Evolutionary conservation across 2,329 filamentous ascomycete genomes (phyloP), one percentile per base, ranked within the genome.

Genomic region (Coleophoma eucalyptorum): DNA sequence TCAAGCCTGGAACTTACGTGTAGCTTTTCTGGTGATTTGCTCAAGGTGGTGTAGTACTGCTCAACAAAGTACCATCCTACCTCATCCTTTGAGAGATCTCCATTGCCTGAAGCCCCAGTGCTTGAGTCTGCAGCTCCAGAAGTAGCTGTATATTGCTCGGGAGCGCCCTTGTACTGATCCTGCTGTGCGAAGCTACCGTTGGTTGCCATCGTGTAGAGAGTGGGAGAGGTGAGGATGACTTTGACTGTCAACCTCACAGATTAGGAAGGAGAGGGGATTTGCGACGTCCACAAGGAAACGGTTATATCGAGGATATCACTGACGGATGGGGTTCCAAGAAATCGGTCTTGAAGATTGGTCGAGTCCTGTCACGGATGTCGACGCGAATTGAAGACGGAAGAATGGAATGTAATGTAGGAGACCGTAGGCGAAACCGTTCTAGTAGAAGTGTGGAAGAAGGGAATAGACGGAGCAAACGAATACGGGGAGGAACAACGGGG

Each of bases 31-130:
- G 94, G 92, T 59, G 78, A 89, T 73, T 93, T 92, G 83, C 92
- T 97, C 67, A 99, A 76, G 55, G 91, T 99, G 62, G 90, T 97
- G 76, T 99, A 99, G 79, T 97, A 99, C 73, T 96, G 91, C 81
- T 97, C 92, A 52, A 99, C 94, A 63, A 99, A 99, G 76, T 93
- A 97, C 94, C 94, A 99, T 72, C 91, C 94, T 61, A 99, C 91
- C 76, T 97, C 90, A 69, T 96, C 91, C 77, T 96, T 97, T 63
- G 79, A 77, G 38, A 83, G 72, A 62, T 80, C 76, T 66, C 66
- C 73, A 62, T 69, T 73, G 50, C 63, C 63, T 38, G 65, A 58
- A 56, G 64, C 66, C 62, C 59, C 62, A 43, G 54, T 57, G 42
- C 53, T 57, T 13, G 63, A 53, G 31, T 62, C 60, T 49, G 59